phyloP scores from a whole-genome alignment of 164 flowering plant species.

The Magnolia kwangsiensis region DNA sequence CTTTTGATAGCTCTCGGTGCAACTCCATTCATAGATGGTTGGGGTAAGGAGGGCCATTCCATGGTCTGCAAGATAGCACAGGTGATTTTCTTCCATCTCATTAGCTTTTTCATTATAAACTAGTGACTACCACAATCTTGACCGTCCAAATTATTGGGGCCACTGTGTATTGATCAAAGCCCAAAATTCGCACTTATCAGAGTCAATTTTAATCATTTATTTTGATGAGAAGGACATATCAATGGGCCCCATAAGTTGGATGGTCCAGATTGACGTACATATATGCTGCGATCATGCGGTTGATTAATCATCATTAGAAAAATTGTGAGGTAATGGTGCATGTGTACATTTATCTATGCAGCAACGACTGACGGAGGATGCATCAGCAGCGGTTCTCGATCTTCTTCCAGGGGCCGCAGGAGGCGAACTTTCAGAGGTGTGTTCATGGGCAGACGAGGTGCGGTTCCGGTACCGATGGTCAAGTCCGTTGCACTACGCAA shows the following conservation, averaged over 20 bases:
- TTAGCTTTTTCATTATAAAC: not conserved
- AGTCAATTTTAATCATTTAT: not conserved
- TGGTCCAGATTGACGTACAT: not conserved
- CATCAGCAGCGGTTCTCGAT: constrained; percentile 53
- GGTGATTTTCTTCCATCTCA: constrained; percentile 23
- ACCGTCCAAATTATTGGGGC: not conserved
- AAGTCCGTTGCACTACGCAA: constrained; percentile 60
- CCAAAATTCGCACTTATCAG: not conserved
- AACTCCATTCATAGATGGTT: constrained; percentile 35
- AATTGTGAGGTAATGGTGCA: not conserved
- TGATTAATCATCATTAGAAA: too few species aligned
- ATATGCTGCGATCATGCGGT: too few species aligned
- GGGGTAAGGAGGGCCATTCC: constrained; percentile 64
- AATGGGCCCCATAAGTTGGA: not conserved
- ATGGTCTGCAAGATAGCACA: constrained; percentile 61
- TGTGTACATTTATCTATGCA: constrained; percentile 13
- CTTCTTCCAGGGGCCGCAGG: constrained; percentile 60
- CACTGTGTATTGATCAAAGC: not conserved
- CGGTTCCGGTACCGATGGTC: constrained; percentile 74
- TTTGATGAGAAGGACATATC: too few species aligned
- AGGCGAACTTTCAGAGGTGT: constrained; percentile 50
- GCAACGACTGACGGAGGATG: constrained; percentile 52
- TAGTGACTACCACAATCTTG: too few species aligned
- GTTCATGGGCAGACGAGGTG: constrained; percentile 80
- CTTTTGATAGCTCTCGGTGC: not conserved